phyloP scores from a whole-genome alignment of 768 basidiomycete genomes.

The Kwoniella dejecticola region DNA sequence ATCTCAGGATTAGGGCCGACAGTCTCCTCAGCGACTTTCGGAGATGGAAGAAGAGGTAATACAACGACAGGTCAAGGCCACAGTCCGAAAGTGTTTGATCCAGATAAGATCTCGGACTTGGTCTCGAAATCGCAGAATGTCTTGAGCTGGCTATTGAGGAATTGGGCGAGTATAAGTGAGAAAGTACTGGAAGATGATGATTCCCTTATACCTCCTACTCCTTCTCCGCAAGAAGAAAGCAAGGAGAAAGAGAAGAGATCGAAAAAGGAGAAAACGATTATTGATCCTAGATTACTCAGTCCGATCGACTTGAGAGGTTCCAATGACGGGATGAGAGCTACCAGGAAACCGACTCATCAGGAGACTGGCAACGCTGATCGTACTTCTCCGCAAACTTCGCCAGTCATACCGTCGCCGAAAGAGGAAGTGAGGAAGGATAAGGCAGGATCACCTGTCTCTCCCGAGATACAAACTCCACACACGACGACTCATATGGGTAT shows the following conservation, averaged over 20 bases:
- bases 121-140: slow-evolving; percentile 37
- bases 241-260: slow-evolving; percentile 2
- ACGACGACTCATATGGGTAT: neutral
- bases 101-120: slow-evolving; percentile 33
- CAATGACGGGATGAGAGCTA: slow-evolving; percentile 1
- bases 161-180: slow-evolving; percentile 39
- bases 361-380: neutral
- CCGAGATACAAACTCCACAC: slow-evolving; percentile 6
- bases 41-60: neutral
- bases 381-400: neutral
- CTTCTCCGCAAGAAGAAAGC: slow-evolving; percentile 9
- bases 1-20: slow-evolving; percentile 43
- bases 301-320: slow-evolving; percentile 41
- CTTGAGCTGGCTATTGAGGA: slow-evolving; percentile 36
- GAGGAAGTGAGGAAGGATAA: too few species aligned
- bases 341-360: slow-evolving; percentile 5
- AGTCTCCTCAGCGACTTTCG: neutral
- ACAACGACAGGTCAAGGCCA: neutral
- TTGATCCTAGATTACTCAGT: slow-evolving; percentile 36
- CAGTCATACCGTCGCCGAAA: too few species aligned
- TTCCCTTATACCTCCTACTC: neutral
- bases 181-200: slow-evolving; percentile 36
- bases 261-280: slow-evolving; percentile 11
- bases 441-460: slow-evolving; percentile 2
- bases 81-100: slow-evolving; percentile 16